These are phyloP conservation scores for Phlebiopsis flavidoalba DNA, from an alignment of 768 basidiomycete genomes.

Conservation along the genomic window DNA sequence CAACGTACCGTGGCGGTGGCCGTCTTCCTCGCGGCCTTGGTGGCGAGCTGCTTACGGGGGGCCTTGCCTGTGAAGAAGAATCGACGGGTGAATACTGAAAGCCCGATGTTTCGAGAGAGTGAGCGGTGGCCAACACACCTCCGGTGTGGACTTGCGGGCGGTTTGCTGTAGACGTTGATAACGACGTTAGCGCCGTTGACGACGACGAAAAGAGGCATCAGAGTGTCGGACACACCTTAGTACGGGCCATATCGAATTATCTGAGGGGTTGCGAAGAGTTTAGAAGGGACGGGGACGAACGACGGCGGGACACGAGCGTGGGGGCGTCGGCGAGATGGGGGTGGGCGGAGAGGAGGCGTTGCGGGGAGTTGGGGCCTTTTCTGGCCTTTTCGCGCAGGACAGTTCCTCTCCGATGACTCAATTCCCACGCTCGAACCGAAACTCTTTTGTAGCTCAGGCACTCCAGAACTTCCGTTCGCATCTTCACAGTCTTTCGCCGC, in stretches of 20 bases:
- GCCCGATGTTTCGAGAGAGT: conserved; percentile 10
- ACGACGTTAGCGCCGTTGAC: conserved; percentile 29
- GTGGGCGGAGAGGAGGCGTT: conserved; percentile 13
- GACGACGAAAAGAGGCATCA: conserved; percentile 5
- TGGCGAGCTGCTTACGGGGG: conserved; percentile 39
- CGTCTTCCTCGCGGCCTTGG: conserved; percentile 41
- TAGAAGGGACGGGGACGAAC: conserved; percentile 6
- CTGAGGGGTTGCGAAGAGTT: conserved; percentile 14
- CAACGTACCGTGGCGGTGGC: conserved; percentile 25
- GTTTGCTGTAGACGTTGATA: conserved; percentile 68
- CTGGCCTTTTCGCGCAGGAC: conserved; percentile 8
- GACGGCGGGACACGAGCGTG: conserved; percentile 13
- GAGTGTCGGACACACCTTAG: conserved; percentile 53
- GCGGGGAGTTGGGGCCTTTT: conserved; percentile 19
- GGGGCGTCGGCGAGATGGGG: conserved; percentile 11
- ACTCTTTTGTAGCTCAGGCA: conserved; percentile 7
- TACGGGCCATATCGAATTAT: conserved; percentile 66
- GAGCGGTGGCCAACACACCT: conserved; percentile 50
- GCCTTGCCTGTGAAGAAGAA: conserved; percentile 29
- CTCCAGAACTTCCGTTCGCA: conserved; percentile 12
- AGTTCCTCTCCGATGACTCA: conserved; percentile 18
- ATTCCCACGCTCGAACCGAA: conserved; percentile 23
- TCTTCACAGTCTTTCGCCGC: neutral
- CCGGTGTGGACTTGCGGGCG: conserved; percentile 97
- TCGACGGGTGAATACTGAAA: conserved; percentile 21